These are phyloP conservation scores for Penicillium sclerotigenum DNA, from an alignment of 2,329 filamentous ascomycete species.

Conservation along the genomic window DNA sequence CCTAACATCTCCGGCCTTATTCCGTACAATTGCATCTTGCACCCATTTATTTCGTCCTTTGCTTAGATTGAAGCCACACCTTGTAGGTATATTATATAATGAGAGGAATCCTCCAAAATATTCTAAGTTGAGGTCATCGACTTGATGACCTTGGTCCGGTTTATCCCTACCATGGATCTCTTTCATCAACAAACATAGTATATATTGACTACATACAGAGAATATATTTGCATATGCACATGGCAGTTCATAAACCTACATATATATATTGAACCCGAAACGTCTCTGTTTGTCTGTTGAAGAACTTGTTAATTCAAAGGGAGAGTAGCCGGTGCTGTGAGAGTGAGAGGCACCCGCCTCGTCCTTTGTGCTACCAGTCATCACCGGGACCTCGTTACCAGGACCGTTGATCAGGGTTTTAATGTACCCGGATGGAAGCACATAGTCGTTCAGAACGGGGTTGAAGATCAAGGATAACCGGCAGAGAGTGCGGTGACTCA, in stretches of 20 bases:
- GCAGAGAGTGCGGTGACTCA: constrained; percentile 30
- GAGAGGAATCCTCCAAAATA: neutral
- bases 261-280: neutral
- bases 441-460: constrained; percentile 26
- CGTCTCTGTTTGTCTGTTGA: neutral
- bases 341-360: constrained; percentile 28
- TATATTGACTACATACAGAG: neutral
- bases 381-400: constrained; percentile 36
- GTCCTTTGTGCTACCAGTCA: constrained; percentile 39
- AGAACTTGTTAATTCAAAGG: neutral
- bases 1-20: neutral
- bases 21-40: neutral
- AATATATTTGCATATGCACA: no score
- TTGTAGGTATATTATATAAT: neutral
- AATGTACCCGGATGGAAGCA: constrained; percentile 27
- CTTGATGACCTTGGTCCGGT: neutral
- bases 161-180: neutral
- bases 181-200: neutral
- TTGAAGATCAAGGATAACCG: constrained; percentile 31
- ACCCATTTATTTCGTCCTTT: neutral
- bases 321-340: constrained; percentile 16
- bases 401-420: constrained; percentile 26
- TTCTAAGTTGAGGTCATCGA: neutral
- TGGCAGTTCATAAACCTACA: no score
- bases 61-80: neutral